Evolutionary conservation across 176 grass and related monocot genomes (phyloP), one percentile per base, ranked within the genome.

Genomic region (Canna indica): DNA sequence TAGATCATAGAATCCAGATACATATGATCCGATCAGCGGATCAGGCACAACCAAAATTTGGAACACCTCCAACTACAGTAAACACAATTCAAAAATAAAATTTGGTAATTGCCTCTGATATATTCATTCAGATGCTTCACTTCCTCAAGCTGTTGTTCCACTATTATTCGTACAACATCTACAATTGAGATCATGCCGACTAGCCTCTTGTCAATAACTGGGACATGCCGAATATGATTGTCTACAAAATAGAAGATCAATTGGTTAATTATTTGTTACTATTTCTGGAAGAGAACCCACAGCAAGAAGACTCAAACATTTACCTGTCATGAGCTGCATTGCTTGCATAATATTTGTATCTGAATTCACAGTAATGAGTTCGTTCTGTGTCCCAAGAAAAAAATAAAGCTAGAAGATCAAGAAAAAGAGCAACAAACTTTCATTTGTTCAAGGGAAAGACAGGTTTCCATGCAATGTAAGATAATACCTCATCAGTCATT

Each of bases 271-370:
- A 22, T 35, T 33, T 34, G 12, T 18, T 39, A 11, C 33, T 25
- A 41, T 2, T 24, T 25, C 15, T 3, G 10, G 20, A 24, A 41
- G 31, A 16, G n/a, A 33, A 63, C 14, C 13, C 15, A 34, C 5
- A 67, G 22, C 2, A 22, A 8, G 10, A 70, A 38, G 18, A 81
- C 57, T 59, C 4, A 1, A 72, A 71, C 17, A 3, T 1, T 72
- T 90, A 81, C 94, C 89, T 77, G 84, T 77, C 94, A 93, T 97
- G 50, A 97, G 65, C 75, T 97, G 86, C 94, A 97, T 97, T 24
- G 94, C 94, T 71, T 80, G 71, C 32, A 93, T 38, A 79, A 97
- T 83, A 35, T 82, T 97, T 73, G 94, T 87, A 56, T 79, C 76
- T 61, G 74, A 77, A 59, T 70, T 77, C 10, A 97, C 89, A 16